These are phyloP conservation scores for Phaeodactylum tricornutum DNA, from an alignment of 108 stramenopile species.

Conservation along the genomic window DNA sequence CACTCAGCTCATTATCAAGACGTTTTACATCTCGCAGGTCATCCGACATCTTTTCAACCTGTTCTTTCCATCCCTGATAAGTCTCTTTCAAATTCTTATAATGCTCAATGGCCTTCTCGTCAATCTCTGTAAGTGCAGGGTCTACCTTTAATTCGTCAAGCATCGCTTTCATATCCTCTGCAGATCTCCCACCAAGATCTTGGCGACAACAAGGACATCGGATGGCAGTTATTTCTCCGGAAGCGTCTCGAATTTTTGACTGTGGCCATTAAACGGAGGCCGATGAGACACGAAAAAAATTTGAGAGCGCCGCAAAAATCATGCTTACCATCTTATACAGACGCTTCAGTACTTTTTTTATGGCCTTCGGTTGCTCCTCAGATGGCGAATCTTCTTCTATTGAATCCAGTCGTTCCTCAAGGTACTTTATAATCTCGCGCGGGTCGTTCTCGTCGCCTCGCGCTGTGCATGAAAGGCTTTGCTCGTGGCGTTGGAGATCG, in stretches of 20 bases:
- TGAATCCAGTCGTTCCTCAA: background rate
- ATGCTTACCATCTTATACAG: slow-evolving; percentile 1
- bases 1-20: slow-evolving; percentile 38
- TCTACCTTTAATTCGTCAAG: too few relatives aligned
- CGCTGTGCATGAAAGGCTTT: background rate
- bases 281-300: too few relatives aligned
- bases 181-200: too few relatives aligned
- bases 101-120: background rate
- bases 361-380: background rate
- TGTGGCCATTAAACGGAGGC: too few relatives aligned
- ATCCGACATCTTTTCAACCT: slow-evolving; percentile 18
- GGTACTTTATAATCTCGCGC: background rate
- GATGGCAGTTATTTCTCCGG: too few relatives aligned
- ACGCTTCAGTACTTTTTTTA: background rate
- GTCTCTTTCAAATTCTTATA: background rate
- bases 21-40: slow-evolving; percentile 35
- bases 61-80: slow-evolving; percentile 35
- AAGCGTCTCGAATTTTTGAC: too few relatives aligned
- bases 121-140: background rate
- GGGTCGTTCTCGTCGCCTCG: background rate
- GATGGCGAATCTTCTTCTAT: background rate
- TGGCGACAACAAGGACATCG: too few relatives aligned
- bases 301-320: too few relatives aligned
- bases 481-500: background rate
- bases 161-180: too few relatives aligned